Evolutionary conservation across 2,329 filamentous ascomycete species (phyloP), one percentile per base, ranked within the genome.

Genomic region (Fonsecaea monophora): DNA sequence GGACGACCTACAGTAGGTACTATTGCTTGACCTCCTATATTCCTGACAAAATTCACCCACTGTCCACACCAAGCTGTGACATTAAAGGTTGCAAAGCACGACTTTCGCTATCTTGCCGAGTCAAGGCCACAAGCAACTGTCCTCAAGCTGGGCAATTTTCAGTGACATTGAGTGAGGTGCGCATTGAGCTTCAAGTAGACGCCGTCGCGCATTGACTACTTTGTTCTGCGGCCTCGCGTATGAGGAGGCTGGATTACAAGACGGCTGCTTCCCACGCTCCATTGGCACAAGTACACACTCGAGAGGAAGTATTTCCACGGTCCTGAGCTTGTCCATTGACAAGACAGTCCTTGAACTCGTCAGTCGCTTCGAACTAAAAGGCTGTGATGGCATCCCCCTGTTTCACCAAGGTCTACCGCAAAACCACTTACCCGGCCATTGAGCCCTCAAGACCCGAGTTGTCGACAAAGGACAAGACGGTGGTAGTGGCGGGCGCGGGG

Each of bases 401-500:
- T 60, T 72, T 10, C 70, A 80, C 78, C n/a, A 75, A 74, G 30
- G 73, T 70, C 15, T 71, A 69, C 5, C 77, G 81, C 62, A 76
- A 73, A 4, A 75, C 79, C 56, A 66, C 74, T 4, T 82, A 83
- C 64, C 75, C 78, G 21, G 74, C 78, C 15, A 78, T 82, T 53
- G 75, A 81, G 45, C 80, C 79, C 6, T 72, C 73, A 5, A 68
- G 69, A 25, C 72, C 76, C 4, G 70, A 71, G 0, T 71, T 76
- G 21, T 77, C 73, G 8, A 76, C 78, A 57, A 73, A 72, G 2
- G 78, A 78, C 37, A 81, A 81, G 68, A 73, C 76, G 4, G 77
- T 84, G 45, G 79, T 89, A 63, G 82, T 89, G 60, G 85, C 82
- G 0, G 87, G 86, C 6, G 85, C 83, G 13, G 67, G 64, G 0